Percentiles rank a stretch among this genome's conserved stretches.
Evolutionary conservation across 352 stramenopile species (phyloP).

Genomic region (Thalassiosira exigua): DNA sequence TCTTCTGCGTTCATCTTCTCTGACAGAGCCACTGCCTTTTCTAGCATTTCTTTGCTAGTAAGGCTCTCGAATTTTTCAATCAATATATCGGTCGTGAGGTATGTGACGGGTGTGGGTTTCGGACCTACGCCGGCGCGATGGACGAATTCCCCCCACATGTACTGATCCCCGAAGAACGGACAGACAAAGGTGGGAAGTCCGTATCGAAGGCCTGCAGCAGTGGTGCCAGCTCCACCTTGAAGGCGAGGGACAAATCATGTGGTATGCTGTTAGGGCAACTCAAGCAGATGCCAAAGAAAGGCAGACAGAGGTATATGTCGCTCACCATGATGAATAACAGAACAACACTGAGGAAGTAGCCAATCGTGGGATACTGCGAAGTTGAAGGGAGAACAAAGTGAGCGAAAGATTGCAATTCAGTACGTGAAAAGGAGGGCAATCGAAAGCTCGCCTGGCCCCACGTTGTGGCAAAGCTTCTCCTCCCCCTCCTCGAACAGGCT

Average conservation of each 20-base stretch:
- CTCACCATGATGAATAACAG: constrained; percentile 88
- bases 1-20: constrained; percentile 87
- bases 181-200: constrained; percentile 93
- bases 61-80: constrained; percentile 86
- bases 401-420: too few relatives aligned
- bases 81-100: constrained; percentile 88
- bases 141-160: constrained; percentile 92
- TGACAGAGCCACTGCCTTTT: constrained; percentile 75
- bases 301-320: neutral
- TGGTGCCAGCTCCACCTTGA: constrained; percentile 91
- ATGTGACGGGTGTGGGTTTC: constrained; percentile 86
- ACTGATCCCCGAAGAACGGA: constrained; percentile 95
- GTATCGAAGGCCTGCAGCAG: constrained; percentile 88
- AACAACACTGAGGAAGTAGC: constrained; percentile 89
- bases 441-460: constrained; percentile 40
- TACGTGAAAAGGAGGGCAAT: too few relatives aligned
- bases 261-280: too few relatives aligned
- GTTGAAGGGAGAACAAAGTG: neutral
- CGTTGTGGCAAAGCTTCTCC: constrained; percentile 52
- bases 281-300: too few relatives aligned
- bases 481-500: constrained; percentile 16
- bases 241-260: too few relatives aligned
- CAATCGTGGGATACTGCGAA: constrained; percentile 88
- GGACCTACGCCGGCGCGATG: constrained; percentile 87
- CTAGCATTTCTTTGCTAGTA: constrained; percentile 70